Evolutionary conservation across 768 basidiomycete species (phyloP), one percentile per base, ranked within the genome.

Genomic region (Gautieria morchelliformis): DNA sequence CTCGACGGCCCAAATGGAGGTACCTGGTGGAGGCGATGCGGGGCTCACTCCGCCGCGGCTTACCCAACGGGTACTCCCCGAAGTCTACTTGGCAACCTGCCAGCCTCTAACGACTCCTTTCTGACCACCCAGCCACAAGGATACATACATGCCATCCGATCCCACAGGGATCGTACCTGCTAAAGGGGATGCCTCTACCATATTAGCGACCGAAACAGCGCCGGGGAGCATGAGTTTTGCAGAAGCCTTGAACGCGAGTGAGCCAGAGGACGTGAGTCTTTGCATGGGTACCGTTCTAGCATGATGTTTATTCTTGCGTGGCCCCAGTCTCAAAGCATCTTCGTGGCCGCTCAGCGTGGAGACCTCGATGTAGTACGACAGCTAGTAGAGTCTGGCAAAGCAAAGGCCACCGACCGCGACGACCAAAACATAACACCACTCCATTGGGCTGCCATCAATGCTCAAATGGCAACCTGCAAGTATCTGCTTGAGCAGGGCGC

Each of bases 391-490:
- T 85, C 83, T 1, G 87, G 87, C 4, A 74, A 76, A 59, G 86
- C 86, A 19, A 76, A 71, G 6, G 87, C 84, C 19, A 84, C 84
- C 14, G 90, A 91, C 70, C 76, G 87, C 49, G 95, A 98, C 71
- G 78, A 80, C 30, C 88, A 95, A 68, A 93, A 94, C 63, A 90
- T 97, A 35, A 95, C 94, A 0, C 87, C 96, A 1, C 80, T 99
- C 1, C 96, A 99, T 67, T 99, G 96, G 96, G 94, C 96, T 8
- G 87, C 94, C 1, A 97, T 98, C 67, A 97, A 97, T 64, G 93
- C 93, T 3, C 93, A 97, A 66, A 75, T 95, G n/a, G 77, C 83
- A 1, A 85, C 88, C 24, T 96, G 93, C 70, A 81, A 87, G 35
- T 89, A 85, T 63, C 76, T 99, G 17, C 75, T 99, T 37, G 90